Evolutionary conservation across 805 yeast species (phyloP), one percentile per base, ranked within the genome.

Genomic region (Barnettozyma wickerhamii): DNA sequence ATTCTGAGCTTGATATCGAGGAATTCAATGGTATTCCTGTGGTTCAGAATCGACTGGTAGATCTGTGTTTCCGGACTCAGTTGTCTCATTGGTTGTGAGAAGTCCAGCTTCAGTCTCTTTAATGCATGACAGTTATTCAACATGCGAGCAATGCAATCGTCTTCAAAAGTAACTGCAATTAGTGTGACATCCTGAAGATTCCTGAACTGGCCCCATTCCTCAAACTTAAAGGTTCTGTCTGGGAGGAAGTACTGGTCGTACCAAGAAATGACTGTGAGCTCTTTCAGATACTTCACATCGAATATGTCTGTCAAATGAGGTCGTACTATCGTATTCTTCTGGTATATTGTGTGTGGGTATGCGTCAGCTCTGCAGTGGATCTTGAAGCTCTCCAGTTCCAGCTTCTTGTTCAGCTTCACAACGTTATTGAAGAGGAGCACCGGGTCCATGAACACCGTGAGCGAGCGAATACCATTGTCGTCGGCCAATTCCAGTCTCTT

Each of bases 231-330:
- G 19, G 59, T 46, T 17, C 10, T 34, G 37, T 58, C 62, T 36
- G 64, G 52, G n/a, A 60, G 52, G 13, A 51, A 45, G 14, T 58
- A 41, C n/a, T 58, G 52, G 37, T 66, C 70, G 47, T 59, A 64
- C 73, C 73, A 68, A 4, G 73, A 68, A 5, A 68, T 66, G 4
- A 68, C 57, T 0, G 73, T 67, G 23, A 68, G 49, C 0, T 61
- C 57, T 41, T 61, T 63, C 39, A 68, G 50, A 3, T 58, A 47
- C 35, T 62, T 49, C 3, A 55, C 48, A 45, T 66, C 69, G 37
- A 68, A 66, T 2, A 68, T 43, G 32, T 68, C 71, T 7, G 60
- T 57, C 20, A 67, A 47, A 4, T 49, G 47, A 7, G 51, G 40
- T 32, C 49, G 47, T 29, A 49, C 48, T 10, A 37, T 14, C 5